These are phyloP conservation scores for Cystobasidium sp. DNA, from an alignment of 1,284 basidiomycete species.

Conservation along the genomic window DNA sequence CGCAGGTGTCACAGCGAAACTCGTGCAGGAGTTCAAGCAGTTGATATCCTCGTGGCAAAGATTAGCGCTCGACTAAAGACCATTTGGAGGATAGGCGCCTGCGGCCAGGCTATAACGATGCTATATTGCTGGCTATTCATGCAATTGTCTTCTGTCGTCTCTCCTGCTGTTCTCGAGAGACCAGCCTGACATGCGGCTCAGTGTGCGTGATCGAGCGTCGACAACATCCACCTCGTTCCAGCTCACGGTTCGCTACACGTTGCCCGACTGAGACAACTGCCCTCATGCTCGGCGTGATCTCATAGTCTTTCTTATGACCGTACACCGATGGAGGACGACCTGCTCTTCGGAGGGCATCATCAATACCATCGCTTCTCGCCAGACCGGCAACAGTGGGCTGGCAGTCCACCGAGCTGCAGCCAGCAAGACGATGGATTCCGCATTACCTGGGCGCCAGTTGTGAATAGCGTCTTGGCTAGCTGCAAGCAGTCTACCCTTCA, in stretches of 20 bases:
- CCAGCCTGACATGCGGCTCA: neutral
- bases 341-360: slow-evolving; percentile 1
- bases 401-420: slow-evolving; percentile 26
- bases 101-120: too few species aligned
- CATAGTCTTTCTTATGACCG: slow-evolving; percentile 1
- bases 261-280: neutral
- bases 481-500: neutral
- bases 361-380: slow-evolving; percentile 18
- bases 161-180: too few species aligned
- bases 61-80: too few species aligned
- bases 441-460: slow-evolving; percentile 40
- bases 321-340: slow-evolving; percentile 17
- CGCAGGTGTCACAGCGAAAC: too few species aligned
- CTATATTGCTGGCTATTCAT: too few species aligned
- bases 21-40: too few species aligned
- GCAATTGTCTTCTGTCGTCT: too few species aligned
- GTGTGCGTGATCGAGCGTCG: slow-evolving; percentile 12
- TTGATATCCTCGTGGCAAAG: too few species aligned
- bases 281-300: neutral
- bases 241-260: too few species aligned
- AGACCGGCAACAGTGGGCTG: slow-evolving; percentile 25
- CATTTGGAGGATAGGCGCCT: too few species aligned
- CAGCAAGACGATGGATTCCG: slow-evolving; percentile 37
- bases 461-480: slow-evolving; percentile 24
- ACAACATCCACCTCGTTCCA: slow-evolving; percentile 16